Evolutionary conservation across 2,329 filamentous ascomycete genomes (phyloP), one percentile per base, ranked within the genome.

Genomic region (Fusarium siculi): DNA sequence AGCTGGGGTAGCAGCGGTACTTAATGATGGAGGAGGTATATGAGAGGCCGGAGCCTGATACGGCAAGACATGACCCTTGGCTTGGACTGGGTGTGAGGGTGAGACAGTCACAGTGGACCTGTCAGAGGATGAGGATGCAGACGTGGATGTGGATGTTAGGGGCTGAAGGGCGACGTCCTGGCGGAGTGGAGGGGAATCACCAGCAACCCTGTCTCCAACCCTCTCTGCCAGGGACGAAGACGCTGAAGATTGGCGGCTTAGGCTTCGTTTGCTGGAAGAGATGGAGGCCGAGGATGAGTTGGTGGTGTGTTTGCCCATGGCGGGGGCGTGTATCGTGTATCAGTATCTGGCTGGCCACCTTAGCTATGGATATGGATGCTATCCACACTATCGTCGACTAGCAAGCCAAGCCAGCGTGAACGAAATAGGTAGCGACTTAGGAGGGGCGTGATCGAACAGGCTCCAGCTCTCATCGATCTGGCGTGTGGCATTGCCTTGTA

Each of bases 151-250:
- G 63, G 76, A 70, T 68, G 75, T 75, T 73, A 81, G 79, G 74
- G 77, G 78, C 68, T 79, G 78, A 60, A 81, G 80, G 64, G 78
- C 74, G 57, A 81, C 79, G 70, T 76, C 77, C 64, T 77, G 77
- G 62, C 74, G 78, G 71, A 68, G 64, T 36, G 73, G 63, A 66
- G 74, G 72, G 62, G 78, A 80, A 66, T 74, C 76, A 68, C 73
- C 68, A 68, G 66, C 73, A 70, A 75, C 77, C 75, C 76, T 76
- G 69, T 74, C 75, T 65, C 66, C 59, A 39, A 47, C 28, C 52
- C 66, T 69, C 60, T 74, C 58, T 66, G 71, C 63, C 56, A 74
- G 63, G 58, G 71, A 74, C 49, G 76, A 76, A 39, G 73, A 75
- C 37, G 73, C 67, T 46, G 74, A 76, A 47, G 74, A 74, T 52